These are phyloP conservation scores for Myrica gale DNA, from an alignment of 306 rosid genomes.

Conservation along the genomic window DNA sequence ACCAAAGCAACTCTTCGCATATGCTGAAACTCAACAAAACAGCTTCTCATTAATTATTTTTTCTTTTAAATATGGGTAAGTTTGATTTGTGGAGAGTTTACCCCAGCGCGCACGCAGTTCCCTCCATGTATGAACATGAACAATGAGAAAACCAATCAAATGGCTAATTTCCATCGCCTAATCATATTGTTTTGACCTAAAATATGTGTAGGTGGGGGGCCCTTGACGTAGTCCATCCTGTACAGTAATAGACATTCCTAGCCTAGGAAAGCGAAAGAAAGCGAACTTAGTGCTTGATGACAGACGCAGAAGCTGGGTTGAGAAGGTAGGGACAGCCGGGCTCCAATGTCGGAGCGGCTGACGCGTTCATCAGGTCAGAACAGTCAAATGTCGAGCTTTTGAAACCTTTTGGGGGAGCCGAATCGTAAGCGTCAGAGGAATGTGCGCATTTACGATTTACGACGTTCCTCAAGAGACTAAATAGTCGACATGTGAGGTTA, in stretches of 20 bases:
- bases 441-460: not conserved
- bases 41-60: too few relatives aligned
- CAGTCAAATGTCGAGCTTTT: conserved; percentile 20
- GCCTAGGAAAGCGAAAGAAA: conserved; percentile 16
- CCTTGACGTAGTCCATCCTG: conserved; percentile 10
- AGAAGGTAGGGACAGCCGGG: conserved; percentile 26
- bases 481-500: too few relatives aligned
- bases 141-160: too few relatives aligned
- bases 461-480: not conserved
- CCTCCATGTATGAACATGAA: too few relatives aligned
- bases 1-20: too few relatives aligned
- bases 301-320: conserved; percentile 9
- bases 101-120: too few relatives aligned
- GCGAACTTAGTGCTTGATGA: conserved; percentile 16
- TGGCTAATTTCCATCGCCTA: not conserved
- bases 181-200: conserved; percentile 10
- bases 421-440: conserved; percentile 26
- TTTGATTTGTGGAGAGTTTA: too few relatives aligned
- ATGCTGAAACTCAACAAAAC: too few relatives aligned
- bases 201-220: conserved; percentile 3
- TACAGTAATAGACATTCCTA: not conserved
- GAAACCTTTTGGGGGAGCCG: conserved; percentile 7
- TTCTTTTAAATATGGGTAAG: too few relatives aligned
- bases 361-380: not conserved
- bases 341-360: conserved; percentile 9